Base-by-base conservation (phyloP, 1,284 basidiomycete species). In the Cutaneotrichosporon cavernicola region DNA sequence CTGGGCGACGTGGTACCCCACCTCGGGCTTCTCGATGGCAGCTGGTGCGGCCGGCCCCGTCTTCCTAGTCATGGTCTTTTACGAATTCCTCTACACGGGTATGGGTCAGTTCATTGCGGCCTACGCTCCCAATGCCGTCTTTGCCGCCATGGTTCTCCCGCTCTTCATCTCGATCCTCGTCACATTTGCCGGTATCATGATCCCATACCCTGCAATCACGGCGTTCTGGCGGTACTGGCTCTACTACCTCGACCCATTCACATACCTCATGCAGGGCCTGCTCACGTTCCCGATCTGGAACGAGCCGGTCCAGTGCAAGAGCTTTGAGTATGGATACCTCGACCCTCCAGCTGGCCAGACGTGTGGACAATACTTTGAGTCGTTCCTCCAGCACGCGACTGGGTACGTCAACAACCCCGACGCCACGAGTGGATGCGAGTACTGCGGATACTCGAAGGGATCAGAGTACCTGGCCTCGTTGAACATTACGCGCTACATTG, bases 11-110 rank as follows among this genome's bases (percentile, higher is more conserved):
- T 67, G 60, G 60, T 67, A 67, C 65, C 56, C 55, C n/a, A 62
- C 65, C 18, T 50, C 47, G 13, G 63, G 63, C 21, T 55, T 64
- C 52, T 55, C 55, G 53, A 47, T 60, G 56, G 32, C 55, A 1
- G 38, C 67, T 2, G 58, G 60, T 21, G 50, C 56, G 9, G 67
- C 67, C 6, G 67, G 67, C 53, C 67, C 67, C 40, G 76, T 78
- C 14, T 80, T 76, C 69, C 71, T 79, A 49, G 72, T 76, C 61
- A 76, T 80, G 72, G 72, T 75, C 3, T 64, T 80, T 4, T 80
- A 79, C 72, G 77, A 80, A 67, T 74, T 79, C 70, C 66, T 79
- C 16, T 80, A 80, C 66, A 80, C 76, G 3, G 75, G 75, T 34
- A 77, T 78, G 51, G 76, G 73, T 46, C 65, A 62, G 63, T 60